phyloP scores from a whole-genome alignment of 1,284 basidiomycete species.

The Trichosporon asahii region DNA sequence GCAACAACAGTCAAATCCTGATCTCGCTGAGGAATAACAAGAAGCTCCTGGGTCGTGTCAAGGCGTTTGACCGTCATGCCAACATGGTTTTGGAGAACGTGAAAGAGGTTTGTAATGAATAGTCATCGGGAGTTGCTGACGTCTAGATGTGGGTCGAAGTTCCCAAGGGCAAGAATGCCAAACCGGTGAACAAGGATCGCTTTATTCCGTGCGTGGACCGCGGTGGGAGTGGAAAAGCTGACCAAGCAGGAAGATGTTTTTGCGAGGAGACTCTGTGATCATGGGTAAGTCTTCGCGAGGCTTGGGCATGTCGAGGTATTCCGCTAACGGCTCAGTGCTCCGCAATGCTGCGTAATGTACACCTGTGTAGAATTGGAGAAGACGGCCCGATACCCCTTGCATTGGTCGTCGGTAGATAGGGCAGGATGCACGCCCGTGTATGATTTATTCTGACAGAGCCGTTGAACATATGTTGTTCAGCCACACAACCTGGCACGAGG shows the following conservation, averaged over 20 bases:
- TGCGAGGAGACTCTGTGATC: slow-evolving; percentile 89
- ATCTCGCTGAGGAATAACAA: slow-evolving; percentile 98
- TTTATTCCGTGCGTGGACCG: slow-evolving; percentile 97
- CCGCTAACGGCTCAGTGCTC: slow-evolving; percentile 60
- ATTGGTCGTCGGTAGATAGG: slow-evolving; percentile 13
- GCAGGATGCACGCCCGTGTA: slow-evolving; percentile 24
- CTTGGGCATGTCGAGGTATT: neutral
- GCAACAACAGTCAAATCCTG: slow-evolving; percentile 96
- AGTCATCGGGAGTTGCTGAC: neutral
- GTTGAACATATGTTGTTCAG: too few species aligned
- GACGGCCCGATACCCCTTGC: slow-evolving; percentile 19
- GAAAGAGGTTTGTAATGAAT: slow-evolving; percentile 66
- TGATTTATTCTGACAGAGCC: too few species aligned
- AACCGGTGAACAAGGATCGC: slow-evolving; percentile 96
- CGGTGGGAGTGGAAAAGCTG: neutral
- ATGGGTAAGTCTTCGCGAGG: slow-evolving; percentile 64
- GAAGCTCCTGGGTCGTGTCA: slow-evolving; percentile 94
- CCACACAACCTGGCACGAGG: too few species aligned
- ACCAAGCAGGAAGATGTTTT: slow-evolving; percentile 49
- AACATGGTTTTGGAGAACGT: slow-evolving; percentile 99
- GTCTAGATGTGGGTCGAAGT: slow-evolving; percentile 96
- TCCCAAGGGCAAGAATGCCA: slow-evolving; percentile 97
- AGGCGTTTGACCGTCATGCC: slow-evolving; percentile 97
- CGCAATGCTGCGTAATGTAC: slow-evolving; percentile 69
- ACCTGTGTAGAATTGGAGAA: slow-evolving; percentile 7